Evolutionary conservation across 768 basidiomycete species (phyloP).

Genomic region (Xerocomellus intermedius): DNA sequence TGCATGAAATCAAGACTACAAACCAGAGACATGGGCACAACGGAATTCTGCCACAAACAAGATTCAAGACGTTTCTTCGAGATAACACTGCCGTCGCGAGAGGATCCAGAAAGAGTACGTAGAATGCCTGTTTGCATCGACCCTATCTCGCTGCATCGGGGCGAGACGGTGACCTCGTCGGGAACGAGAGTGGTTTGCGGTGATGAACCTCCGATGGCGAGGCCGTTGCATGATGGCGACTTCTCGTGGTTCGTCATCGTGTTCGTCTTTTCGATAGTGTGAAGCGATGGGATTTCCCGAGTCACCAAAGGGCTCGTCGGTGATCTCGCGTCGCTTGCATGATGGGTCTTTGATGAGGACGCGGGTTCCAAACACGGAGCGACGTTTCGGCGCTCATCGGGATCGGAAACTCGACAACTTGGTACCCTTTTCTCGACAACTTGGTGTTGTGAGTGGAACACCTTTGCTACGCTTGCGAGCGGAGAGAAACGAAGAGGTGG

Average conservation of each 20-base stretch:
- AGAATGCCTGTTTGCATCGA: neutral
- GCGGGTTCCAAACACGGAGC: neutral
- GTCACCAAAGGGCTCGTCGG: neutral
- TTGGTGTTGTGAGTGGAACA: constrained; percentile 3
- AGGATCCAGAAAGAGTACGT: neutral
- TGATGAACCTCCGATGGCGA: constrained; percentile 6
- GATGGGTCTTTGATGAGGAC: neutral
- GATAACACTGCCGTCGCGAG: neutral
- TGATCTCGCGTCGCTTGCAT: neutral
- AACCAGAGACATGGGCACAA: neutral
- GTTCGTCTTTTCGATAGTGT: constrained; percentile 1
- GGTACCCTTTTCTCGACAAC: neutral
- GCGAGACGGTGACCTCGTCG: neutral
- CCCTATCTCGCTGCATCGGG: neutral
- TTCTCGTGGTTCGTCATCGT: constrained; percentile 2
- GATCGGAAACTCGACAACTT: neutral
- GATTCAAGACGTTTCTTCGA: constrained; percentile 12
- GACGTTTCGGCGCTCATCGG: neutral
- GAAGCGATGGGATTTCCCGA: neutral
- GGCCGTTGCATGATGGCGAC: constrained; percentile 12
- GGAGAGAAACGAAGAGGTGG: constrained; percentile 24
- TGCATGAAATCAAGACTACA: neutral
- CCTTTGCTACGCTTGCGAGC: constrained; percentile 6
- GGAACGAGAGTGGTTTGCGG: neutral
- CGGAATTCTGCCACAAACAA: constrained; percentile 6